These are phyloP conservation scores for Naganishia vaughanmartiniae DNA, from an alignment of 768 basidiomycete genomes.

Conservation along the genomic window DNA sequence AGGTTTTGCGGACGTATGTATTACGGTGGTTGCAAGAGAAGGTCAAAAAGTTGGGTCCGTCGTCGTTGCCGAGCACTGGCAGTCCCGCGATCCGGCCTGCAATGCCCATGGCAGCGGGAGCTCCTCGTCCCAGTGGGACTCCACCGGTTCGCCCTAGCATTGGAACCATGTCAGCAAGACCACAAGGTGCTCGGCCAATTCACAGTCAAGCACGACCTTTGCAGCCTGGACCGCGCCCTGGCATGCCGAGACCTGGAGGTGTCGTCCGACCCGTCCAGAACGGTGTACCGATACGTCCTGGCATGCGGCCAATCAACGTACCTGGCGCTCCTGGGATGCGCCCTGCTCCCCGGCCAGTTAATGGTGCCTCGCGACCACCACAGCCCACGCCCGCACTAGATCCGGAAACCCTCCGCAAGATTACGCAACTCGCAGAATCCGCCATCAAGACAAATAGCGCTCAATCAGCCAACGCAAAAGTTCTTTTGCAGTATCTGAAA, in stretches of 20 bases:
- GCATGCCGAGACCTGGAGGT: background rate
- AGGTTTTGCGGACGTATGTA: slow-evolving; percentile 78
- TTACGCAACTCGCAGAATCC: slow-evolving; percentile 29
- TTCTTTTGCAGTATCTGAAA: slow-evolving; percentile 31
- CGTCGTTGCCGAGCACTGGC: background rate
- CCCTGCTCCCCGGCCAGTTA: slow-evolving; percentile 11
- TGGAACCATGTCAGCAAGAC: background rate
- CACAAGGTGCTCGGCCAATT: background rate
- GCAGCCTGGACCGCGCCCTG: slow-evolving; percentile 10
- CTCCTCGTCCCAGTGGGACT: slow-evolving; percentile 1
- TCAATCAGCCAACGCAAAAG: slow-evolving; percentile 26
- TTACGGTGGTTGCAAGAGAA: slow-evolving; percentile 78
- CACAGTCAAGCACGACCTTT: background rate
- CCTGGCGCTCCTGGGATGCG: slow-evolving; percentile 7
- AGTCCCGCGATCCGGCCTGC: slow-evolving; percentile 1
- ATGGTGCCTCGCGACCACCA: background rate
- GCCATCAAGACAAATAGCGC: slow-evolving; percentile 28
- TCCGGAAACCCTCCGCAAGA: slow-evolving; percentile 31
- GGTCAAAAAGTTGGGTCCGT: slow-evolving; percentile 57
- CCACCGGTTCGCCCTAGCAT: background rate
- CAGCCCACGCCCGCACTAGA: slow-evolving; percentile 12
- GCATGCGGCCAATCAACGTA: slow-evolving; percentile 1
- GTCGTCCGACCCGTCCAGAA: background rate
- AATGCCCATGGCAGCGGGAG: background rate
- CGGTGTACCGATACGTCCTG: slow-evolving; percentile 14